These are phyloP conservation scores for Starmerella asiatica DNA, from an alignment of 805 yeast genomes.

Conservation along the genomic window DNA sequence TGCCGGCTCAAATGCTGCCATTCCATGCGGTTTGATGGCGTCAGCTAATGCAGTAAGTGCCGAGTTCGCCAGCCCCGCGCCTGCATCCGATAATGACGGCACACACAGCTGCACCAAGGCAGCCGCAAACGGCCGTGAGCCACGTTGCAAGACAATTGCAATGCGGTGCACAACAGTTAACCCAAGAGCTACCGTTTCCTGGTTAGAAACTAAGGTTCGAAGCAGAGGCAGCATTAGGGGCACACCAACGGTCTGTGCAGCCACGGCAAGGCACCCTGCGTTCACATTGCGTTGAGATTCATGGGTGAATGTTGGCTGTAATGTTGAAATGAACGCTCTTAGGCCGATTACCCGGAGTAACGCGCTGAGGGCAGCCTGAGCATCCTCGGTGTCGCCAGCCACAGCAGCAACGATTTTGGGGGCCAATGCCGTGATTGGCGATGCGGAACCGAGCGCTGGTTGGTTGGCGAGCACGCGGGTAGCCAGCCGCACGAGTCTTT, in stretches of 20 bases:
- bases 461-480: conserved; percentile 48
- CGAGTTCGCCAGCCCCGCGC: conserved; percentile 52
- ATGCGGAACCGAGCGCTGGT: conserved; percentile 2
- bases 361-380: conserved; percentile 45
- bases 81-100: conserved; percentile 44
- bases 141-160: conserved; percentile 53
- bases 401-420: not conserved
- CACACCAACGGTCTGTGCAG: conserved; percentile 66
- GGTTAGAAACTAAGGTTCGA: conserved; percentile 62
- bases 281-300: conserved; percentile 67
- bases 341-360: conserved; percentile 39
- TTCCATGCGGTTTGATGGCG: conserved; percentile 74
- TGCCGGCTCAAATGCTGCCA: conserved; percentile 65
- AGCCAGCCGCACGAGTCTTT: conserved; percentile 60
- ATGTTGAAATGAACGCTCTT: conserved; percentile 58
- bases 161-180: conserved; percentile 49
- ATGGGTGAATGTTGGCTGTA: conserved; percentile 72
- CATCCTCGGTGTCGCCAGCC: conserved; percentile 40
- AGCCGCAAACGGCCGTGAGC: conserved; percentile 54
- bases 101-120: conserved; percentile 39
- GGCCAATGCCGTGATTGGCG: not conserved
- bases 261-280: conserved; percentile 70
- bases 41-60: conserved; percentile 68
- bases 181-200: conserved; percentile 66
- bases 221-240: conserved; percentile 67